Conservation (phyloP, 192 early-diverging fungal species). For the Endogone sp. region DNA sequence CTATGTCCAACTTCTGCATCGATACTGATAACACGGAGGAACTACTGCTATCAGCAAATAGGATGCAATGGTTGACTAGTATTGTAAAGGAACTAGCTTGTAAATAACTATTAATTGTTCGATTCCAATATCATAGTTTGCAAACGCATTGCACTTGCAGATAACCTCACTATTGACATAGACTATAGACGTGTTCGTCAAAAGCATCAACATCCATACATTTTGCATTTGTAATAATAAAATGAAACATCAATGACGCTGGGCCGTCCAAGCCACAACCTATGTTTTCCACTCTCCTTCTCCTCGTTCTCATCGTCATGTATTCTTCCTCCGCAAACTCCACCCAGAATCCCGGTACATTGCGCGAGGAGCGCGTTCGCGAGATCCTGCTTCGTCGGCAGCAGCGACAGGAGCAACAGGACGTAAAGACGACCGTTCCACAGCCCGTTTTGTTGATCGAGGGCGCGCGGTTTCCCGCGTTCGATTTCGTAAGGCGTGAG, state of each 20-base stretch:
- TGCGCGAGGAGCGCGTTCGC: background rate
- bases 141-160: no score
- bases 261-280: background rate
- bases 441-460: background rate
- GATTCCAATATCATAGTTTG: no score
- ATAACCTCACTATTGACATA: no score
- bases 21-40: background rate
- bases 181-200: no score
- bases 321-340: background rate
- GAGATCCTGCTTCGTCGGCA: background rate
- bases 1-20: background rate
- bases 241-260: no score
- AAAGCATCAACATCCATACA: no score
- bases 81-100: background rate
- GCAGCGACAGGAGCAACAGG: background rate
- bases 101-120: no score
- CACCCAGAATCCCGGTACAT: no score
- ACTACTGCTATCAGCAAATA: background rate
- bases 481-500: background rate
- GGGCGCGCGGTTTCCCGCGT: background rate
- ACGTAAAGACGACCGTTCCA: background rate
- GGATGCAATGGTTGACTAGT: background rate
- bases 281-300: background rate
- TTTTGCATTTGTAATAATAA: no score
- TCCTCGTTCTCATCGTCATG: background rate